Base-by-base conservation (phyloP, 108 stramenopile genomes). In the Skeletonema potamos region DNA sequence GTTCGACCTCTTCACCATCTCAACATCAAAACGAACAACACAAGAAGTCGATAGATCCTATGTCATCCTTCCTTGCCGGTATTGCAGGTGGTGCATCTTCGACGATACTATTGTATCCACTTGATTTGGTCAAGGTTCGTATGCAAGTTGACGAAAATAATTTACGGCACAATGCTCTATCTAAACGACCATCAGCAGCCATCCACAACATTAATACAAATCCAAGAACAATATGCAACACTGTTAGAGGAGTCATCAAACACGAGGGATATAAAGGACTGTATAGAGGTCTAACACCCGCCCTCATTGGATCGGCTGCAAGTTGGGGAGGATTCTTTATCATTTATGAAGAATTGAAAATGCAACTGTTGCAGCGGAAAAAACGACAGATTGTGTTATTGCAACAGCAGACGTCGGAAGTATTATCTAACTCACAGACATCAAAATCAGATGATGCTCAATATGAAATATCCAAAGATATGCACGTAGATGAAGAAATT, bases 251-350 rank as follows among this genome's bases (percentile, higher is more conserved):
- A 58, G 68, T 82, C 68, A 60, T 75, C 66, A 32, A 64, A 27
- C 75, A 94, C 56, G 94, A 96, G 65, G 97, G 97, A 10, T 58
- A 93, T 29, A 20, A 63, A 11, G 97, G 92, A 9, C 81, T 99
- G 5, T 99, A 98, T 77, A 86, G 86, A 48, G 99, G 99, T 9
- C 62, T 98, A 60, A 76, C 81, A 3, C 97, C 98, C 18, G 97
- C 97, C 2, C 43, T 99, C 30, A 73, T 97, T 22, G 99, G 96
- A 11, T 89, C 91, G 17, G 88, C 96, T 3, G 79, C 93, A 18
- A 88, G 92, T 15, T 99, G 99, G 99, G 99, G 99, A 17, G 96
- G 98, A 27, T 99, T 97, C 64, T 99, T 99, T 70, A 98, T 86
- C 66, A 81, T 97, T 27, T 99, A 99, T 70, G 98, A 99, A 84